A percentile compares a stretch with the other conserved stretches of the same genome.
Evolutionary conservation across 139 green algal genomes (phyloP).

Genomic region (Chlamydomonas sphaeroides): DNA sequence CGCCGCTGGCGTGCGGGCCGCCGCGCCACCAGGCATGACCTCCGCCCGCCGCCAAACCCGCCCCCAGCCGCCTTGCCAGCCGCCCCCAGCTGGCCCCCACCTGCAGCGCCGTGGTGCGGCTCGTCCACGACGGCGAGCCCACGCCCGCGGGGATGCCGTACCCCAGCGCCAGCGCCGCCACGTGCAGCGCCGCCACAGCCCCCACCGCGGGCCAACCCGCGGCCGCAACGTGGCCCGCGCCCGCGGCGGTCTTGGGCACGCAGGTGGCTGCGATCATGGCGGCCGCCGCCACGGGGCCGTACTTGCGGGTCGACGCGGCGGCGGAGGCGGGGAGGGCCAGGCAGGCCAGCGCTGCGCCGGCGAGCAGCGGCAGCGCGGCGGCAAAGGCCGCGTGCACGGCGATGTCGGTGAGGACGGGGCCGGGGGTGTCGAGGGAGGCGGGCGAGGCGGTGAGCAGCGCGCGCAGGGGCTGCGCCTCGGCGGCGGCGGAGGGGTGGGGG

Average conservation of each 20-base stretch:
- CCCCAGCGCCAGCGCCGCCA: neutral
- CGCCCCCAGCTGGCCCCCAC: too few species aligned
- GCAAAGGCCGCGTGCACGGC: neutral
- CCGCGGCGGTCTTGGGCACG: neutral
- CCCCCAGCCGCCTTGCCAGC: too few species aligned
- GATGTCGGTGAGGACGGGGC: neutral
- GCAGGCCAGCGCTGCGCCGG: neutral
- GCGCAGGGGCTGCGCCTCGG: neutral
- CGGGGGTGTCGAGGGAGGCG: neutral
- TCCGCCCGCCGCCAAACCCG: neutral
- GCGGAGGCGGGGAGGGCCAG: neutral
- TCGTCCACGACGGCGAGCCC: neutral
- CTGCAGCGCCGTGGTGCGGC: slow-evolving; percentile 21
- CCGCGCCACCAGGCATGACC: neutral
- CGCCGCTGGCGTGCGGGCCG: too few species aligned
- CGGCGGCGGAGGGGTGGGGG: neutral
- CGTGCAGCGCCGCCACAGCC: neutral
- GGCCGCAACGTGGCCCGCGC: neutral
- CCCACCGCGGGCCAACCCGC: neutral
- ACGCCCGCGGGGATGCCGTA: slow-evolving; percentile 13
- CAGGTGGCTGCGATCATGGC: neutral
- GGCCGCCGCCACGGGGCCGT: neutral
- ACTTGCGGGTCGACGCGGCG: neutral
- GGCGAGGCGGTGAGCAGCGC: neutral
- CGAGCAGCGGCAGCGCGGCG: neutral